Evolutionary conservation across 2,329 filamentous ascomycete genomes (phyloP), one percentile per base, ranked within the genome.

Genomic region (Pseudogymnoascus verrucosus): DNA sequence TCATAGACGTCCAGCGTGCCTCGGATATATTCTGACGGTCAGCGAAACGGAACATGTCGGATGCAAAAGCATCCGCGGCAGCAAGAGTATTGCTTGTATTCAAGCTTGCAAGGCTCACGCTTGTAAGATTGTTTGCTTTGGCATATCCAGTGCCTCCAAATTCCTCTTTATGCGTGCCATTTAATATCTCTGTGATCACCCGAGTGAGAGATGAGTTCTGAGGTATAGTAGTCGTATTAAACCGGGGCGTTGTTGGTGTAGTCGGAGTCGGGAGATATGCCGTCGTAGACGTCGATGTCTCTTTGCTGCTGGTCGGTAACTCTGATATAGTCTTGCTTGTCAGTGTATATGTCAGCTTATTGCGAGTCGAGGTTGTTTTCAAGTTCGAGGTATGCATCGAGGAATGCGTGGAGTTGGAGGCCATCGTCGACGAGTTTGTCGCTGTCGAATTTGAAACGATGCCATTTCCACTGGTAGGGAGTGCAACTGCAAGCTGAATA

Each of bases 11-110:
- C 51, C 51, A 57, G n/a, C 16, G 5, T 3, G 28, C 51, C 19
- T 57, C 51, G 11, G 51, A 57, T 34, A 57, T 57, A 34, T 57
- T 57, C 28, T 57, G n/a, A 16, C 51, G 51, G 10, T 57, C 51
- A 34, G 51, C 51, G 10, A 34, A 26, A 8, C 51, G 51, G 16
- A 57, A 57, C 51, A 57, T 57, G 10, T 57, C 51, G 10, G 51
- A 57, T 31, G 28, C 51, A 57, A 57, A 57, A 14, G 28, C 51
- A 3, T 57, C 51, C 5, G 51, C 51, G n/a, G 34, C 8, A 34
- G 51, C 51, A 34, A 57, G 16, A 34, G 28, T 34, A 5, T 34
- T 12, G 51, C 51, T 57, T 16, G 51, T 57, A 34, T 57, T 57
- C 1, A 5, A 34, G 6, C n/a, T 21, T 8, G 51, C 51, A 57